Percentiles rank a stretch among this genome's conserved stretches.
Evolutionary conservation across 306 rosid species (phyloP).

Genomic region (Heteromeles arbutifolia): DNA sequence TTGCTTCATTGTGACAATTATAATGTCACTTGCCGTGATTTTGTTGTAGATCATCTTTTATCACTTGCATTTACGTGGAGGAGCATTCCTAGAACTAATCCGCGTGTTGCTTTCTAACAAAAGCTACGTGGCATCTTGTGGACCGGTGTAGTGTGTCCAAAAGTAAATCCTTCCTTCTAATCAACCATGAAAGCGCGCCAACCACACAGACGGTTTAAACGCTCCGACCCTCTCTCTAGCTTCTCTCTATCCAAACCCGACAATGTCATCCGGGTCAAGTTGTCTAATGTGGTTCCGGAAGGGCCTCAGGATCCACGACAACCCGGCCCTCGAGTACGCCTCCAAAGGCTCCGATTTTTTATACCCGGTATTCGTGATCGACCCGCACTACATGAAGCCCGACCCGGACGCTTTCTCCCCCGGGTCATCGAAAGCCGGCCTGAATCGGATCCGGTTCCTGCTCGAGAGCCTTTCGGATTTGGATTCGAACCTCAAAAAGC

Average conservation of each 20-base stretch:
- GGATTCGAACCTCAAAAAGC: constrained; percentile 52
- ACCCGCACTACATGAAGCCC: constrained; percentile 86
- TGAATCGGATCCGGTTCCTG: constrained; percentile 65
- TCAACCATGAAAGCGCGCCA: constrained; percentile 41
- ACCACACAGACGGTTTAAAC: background rate
- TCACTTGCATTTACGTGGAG: background rate
- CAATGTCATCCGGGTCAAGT: constrained; percentile 47
- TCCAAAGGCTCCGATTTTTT: constrained; percentile 28
- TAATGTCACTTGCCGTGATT: too few species aligned
- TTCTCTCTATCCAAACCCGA: background rate
- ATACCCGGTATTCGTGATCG: constrained; percentile 71
- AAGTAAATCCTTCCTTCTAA: too few species aligned
- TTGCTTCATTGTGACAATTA: too few species aligned
- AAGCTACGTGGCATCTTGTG: constrained; percentile 36
- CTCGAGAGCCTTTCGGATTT: constrained; percentile 70
- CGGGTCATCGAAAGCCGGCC: constrained; percentile 60
- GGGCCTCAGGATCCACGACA: constrained; percentile 87
- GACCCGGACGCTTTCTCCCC: constrained; percentile 43
- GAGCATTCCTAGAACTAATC: background rate
- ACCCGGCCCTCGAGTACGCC: constrained; percentile 76
- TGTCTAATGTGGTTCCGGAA: constrained; percentile 83
- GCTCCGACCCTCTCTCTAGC: background rate
- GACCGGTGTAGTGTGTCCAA: constrained; percentile 3
- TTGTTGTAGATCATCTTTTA: too few species aligned
- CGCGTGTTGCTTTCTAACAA: background rate